Base-by-base conservation (phyloP, 129 eudicot genomes). In the Tagetes patula region DNA sequence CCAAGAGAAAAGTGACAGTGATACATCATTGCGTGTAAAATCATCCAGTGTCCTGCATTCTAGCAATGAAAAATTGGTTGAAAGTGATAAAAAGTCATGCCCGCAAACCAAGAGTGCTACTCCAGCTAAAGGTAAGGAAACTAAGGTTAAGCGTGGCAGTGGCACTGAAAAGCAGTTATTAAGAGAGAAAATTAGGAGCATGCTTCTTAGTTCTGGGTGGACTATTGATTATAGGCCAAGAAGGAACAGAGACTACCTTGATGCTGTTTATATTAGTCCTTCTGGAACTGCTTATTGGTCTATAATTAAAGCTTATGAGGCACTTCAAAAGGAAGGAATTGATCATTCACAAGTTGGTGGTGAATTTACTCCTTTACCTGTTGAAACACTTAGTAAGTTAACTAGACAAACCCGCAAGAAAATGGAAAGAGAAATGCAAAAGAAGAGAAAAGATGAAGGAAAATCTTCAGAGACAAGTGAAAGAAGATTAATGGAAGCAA, bases 281-380 rank as follows among this genome's bases (percentile, higher is more conserved):
- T 60, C 89, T 2, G 99, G 99, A 72, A 95, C 99, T 37, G 99
- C 97, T 74, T 95, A 79, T 69, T 95, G 99, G 99, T 95, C 99
- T 8, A 90, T 95, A 62, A 86, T 88, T 12, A 95, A 95, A 83
- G 99, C 99, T 30, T 90, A 95, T 50, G 99, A 95, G 48, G 99
- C 99, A 71, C 82, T 90, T 64, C 96, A 95, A 69, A 95, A 88
- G 79, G 99, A 85, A 73, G 95, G 88, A 10, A 71, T 74, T 33
- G 83, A 70, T 45, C 74, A 75, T 45, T 53, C 72, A 14, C 86
- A 85, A 75, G 81, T 71, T 56, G 75, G 73, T 62, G 87, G 80
- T 7, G 87, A 77, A 38, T 84, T 86, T 84, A 83, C 93, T 64
- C 93, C 89, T 42, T 67, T 95, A 76, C 84, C 99, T 1, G 89